phyloP scores from a whole-genome alignment of 1,139 yeast species.

The Yamadazyma oceani region DNA sequence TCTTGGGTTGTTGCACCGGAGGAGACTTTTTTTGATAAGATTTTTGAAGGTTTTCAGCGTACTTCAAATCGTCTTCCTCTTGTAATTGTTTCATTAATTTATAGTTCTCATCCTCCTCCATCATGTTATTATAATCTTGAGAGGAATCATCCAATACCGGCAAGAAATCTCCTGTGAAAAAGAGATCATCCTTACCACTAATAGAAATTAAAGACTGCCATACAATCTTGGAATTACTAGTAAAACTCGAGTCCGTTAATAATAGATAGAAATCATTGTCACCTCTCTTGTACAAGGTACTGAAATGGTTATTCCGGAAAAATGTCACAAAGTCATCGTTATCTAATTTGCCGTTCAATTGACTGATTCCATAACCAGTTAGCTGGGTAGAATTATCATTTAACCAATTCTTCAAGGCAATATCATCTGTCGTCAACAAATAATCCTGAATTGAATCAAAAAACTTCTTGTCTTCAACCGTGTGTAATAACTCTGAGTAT shows the following conservation, averaged over 20 bases:
- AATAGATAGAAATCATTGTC: constrained; percentile 54
- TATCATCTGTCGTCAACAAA: constrained; percentile 18
- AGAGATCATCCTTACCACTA: constrained; percentile 64
- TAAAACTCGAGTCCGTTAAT: constrained; percentile 72
- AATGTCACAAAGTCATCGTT: constrained; percentile 54
- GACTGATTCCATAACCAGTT: constrained; percentile 59
- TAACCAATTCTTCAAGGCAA: constrained; percentile 38
- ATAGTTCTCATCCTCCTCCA: constrained; percentile 16
- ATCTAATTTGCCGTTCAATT: constrained; percentile 42
- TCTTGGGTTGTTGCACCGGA: constrained; percentile 13
- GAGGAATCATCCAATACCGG: constrained; percentile 35
- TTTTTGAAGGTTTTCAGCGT: constrained; percentile 50
- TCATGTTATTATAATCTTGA: constrained; percentile 14
- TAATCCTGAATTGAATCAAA: constrained; percentile 50
- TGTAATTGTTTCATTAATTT: constrained; percentile 54
- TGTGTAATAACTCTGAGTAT: constrained; percentile 16
- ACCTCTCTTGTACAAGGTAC: constrained; percentile 60
- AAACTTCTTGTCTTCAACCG: constrained; percentile 30
- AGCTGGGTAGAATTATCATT: constrained; percentile 64
- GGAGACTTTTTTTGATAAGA: constrained; percentile 12
- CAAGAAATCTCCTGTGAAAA: constrained; percentile 60
- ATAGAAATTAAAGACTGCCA: constrained; percentile 77
- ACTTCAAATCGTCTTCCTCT: constrained; percentile 57
- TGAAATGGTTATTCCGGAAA: constrained; percentile 85
- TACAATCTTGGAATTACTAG: constrained; percentile 47